Evolutionary conservation across 441 rosid genomes (phyloP), one percentile per base, ranked within the genome.

Genomic region (Brassica hybrid): DNA sequence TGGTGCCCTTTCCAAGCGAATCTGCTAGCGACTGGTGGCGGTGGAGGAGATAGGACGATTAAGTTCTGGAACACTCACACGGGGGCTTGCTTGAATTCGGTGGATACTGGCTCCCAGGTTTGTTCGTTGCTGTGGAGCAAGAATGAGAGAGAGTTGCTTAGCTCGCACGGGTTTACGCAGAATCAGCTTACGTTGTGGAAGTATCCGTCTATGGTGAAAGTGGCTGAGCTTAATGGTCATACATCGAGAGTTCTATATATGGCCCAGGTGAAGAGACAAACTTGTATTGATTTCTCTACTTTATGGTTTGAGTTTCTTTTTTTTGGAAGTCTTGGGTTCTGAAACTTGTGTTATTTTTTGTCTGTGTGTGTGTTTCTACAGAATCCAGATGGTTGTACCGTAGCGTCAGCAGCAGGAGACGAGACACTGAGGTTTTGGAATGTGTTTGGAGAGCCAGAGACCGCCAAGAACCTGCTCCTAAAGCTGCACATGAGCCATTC

Each of bases 361-460:
- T 45, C 6, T 36, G 8, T 32, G 5, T 79, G 65, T 71, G 6
- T 48, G 0, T 50, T 61, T 56, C 3, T 52, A 62, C 85, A 87
- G 90, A 89, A 90, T 75, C 90, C 93, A n/a, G 90, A 88, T 81
- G 88, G 92, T 62, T 85, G 87, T 74, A 88, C 90, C 0, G 90
- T 87, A 5, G 90, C 90, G 45, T 76, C 92, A 50, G 90, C 89
- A 32, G 92, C 89, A 32, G 90, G 87, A 62, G 90, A 88, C 8
- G 92, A 87, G 70, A 88, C 90, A 11, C 57, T 88, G 18, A 87
- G 88, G 70, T 84, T 88, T 18, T 87, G 90, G 89, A 88, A 88
- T 65, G 88, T 85, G 18, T 88, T 85, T 48, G 92, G 88, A 65
- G 87, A 66, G 38, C 92, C 90, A 14, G 89, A 86, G 77, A 84